Evolutionary conservation across 2,329 filamentous ascomycete species (phyloP), one percentile per base, ranked within the genome.

Genomic region (Aspergillus quadrilineatus): DNA sequence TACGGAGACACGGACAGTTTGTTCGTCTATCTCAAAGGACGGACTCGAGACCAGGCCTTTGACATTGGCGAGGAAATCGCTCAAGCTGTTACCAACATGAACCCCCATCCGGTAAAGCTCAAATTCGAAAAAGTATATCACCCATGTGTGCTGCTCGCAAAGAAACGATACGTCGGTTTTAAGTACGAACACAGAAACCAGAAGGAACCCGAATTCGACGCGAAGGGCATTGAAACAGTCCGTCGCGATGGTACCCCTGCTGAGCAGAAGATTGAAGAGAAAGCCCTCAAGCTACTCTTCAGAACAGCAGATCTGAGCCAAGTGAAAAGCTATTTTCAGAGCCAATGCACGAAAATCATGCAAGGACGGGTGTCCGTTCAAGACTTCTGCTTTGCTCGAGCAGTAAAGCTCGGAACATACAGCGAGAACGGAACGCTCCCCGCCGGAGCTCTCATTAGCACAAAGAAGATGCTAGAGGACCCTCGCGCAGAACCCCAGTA

Each of bases 61-160:
- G 83, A 88, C 53, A 92, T 99, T 52, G 95, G 94, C 30, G 86
- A 92, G 64, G 93, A 97, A 69, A 99, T 99, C 59, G 89, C 92
- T 34, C 85, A 89, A 67, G 87, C 88, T 12, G 85, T 99, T 56
- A 97, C 94, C 0, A 84, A 90, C 53, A 88, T 89, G 78, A 99
- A 97, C 67, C 95, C 94, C 2, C 85, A 88, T 1, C 94, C 94
- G 0, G 80, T 99, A 63, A 97, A 96, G 74, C 87, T 99, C 61
- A 97, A 97, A 71, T 97, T 99, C 65, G 94, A 99, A 71, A 99
- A 99, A 66, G 93, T 99, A 1, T 99, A 99, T 73, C 89, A 96
- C 61, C 94, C 95, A 0, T 97, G 93, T 69, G 86, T 97, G 0
- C 81, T 99, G 4, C 82, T 99, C 0, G 92, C 95, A 15, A 99